phyloP scores from a whole-genome alignment of 2,329 filamentous ascomycete genomes.

The Bretziella fagacearum region DNA sequence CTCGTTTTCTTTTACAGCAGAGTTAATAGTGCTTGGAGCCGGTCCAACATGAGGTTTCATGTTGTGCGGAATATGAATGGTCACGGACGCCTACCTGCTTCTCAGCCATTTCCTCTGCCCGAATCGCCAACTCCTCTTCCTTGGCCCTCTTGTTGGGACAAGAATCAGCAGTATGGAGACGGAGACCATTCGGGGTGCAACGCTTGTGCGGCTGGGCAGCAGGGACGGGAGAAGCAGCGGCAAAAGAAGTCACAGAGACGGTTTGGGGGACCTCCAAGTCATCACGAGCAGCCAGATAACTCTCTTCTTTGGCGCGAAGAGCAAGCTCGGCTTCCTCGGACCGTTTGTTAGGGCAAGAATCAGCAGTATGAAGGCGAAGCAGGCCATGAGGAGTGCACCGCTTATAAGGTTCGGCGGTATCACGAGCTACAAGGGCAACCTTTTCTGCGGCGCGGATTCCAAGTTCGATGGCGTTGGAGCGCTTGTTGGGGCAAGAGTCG shows the following conservation, averaged over 20 bases:
- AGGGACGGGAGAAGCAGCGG: too few species aligned
- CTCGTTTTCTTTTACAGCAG: too few species aligned
- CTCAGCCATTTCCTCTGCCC: neutral
- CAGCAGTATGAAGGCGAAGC: neutral
- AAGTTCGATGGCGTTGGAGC: neutral
- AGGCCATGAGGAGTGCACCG: neutral
- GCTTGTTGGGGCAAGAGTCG: neutral
- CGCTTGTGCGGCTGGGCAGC: too few species aligned
- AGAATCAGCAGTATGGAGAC: neutral
- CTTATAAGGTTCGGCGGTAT: neutral
- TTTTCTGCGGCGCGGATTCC: neutral
- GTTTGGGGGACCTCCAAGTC: neutral
- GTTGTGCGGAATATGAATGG: too few species aligned
- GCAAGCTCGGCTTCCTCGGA: neutral
- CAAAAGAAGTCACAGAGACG: too few species aligned
- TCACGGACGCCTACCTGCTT: too few species aligned
- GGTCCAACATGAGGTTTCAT: too few species aligned
- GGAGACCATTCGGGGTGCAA: neutral
- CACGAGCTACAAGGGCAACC: neutral
- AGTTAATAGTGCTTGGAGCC: too few species aligned
- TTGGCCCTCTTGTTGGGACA: neutral
- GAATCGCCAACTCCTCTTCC: neutral
- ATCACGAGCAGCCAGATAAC: neutral
- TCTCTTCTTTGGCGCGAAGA: neutral
- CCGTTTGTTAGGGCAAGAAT: neutral